Evolutionary conservation across 1,284 basidiomycete species (phyloP).

Genomic region (Golubevia pallescens): DNA sequence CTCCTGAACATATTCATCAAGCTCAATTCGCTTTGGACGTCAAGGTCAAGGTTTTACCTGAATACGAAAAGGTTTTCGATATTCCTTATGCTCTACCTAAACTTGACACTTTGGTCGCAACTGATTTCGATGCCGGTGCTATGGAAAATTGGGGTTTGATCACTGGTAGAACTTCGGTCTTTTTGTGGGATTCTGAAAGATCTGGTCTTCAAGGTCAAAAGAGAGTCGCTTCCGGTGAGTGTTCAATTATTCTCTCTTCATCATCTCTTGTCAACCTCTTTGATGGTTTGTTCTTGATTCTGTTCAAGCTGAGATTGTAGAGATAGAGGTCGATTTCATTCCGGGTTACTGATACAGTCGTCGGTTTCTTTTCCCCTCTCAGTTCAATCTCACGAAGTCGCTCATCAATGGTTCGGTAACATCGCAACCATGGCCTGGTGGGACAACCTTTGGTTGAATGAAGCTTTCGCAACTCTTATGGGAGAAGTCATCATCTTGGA

Average conservation of each 20-base stretch:
- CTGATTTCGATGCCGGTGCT: slow-evolving; percentile 87
- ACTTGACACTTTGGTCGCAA: slow-evolving; percentile 63
- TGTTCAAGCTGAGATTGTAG: too few relatives aligned
- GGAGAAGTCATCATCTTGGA: slow-evolving; percentile 89
- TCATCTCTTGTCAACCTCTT: too few relatives aligned
- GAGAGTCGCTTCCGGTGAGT: slow-evolving; percentile 70
- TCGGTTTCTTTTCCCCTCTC: too few relatives aligned
- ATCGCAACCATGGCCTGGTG: slow-evolving; percentile 94
- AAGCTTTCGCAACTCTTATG: slow-evolving; percentile 82
- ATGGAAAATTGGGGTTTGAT: slow-evolving; percentile 95
- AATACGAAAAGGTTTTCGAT: slow-evolving; percentile 79
- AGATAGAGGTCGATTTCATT: too few relatives aligned
- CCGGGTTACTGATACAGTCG: too few relatives aligned
- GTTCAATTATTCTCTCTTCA: too few relatives aligned
- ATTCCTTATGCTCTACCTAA: slow-evolving; percentile 63
- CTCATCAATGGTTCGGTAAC: slow-evolving; percentile 80
- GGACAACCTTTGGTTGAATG: slow-evolving; percentile 69
- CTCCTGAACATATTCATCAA: slow-evolving; percentile 83
- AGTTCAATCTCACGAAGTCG: slow-evolving; percentile 78
- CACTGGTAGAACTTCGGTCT: slow-evolving; percentile 83
- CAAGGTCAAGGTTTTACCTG: slow-evolving; percentile 81
- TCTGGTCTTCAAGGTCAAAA: slow-evolving; percentile 80
- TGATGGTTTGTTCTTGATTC: too few relatives aligned
- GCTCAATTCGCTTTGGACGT: slow-evolving; percentile 81
- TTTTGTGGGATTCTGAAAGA: slow-evolving; percentile 80